These are phyloP conservation scores for Xenoacremonium recifei DNA, from an alignment of 2,329 filamentous ascomycete species.

Conservation along the genomic window DNA sequence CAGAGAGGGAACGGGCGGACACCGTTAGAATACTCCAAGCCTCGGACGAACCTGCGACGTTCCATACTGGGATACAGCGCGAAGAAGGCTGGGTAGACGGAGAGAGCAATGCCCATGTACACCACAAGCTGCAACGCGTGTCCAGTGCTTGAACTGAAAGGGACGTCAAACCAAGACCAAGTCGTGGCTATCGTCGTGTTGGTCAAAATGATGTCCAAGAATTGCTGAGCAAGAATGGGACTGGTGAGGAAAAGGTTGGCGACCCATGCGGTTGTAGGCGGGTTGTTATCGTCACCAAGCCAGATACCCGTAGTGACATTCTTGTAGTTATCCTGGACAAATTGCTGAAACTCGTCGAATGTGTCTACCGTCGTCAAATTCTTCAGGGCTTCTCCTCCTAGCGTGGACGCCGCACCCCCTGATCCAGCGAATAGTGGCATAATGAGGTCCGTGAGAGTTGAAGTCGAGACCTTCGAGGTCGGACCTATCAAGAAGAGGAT, in stretches of 20 bases:
- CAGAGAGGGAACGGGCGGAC: conserved; percentile 80
- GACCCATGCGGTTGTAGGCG: conserved; percentile 69
- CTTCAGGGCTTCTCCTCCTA: conserved; percentile 17
- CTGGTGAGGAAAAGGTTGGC: conserved; percentile 59
- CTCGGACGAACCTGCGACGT: conserved; percentile 73
- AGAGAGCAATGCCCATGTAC: conserved; percentile 78
- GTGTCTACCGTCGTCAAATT: conserved; percentile 57
- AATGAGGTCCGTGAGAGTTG: conserved; percentile 33
- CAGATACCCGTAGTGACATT: conserved; percentile 77
- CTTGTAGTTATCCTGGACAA: conserved; percentile 60
- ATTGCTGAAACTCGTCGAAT: conserved; percentile 65
- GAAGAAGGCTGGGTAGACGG: conserved; percentile 82
- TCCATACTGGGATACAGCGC: conserved; percentile 87
- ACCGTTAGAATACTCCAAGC: conserved; percentile 88
- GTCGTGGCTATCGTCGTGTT: conserved; percentile 68
- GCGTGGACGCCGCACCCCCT: conserved; percentile 15
- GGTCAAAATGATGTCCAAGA: conserved; percentile 63
- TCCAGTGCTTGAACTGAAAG: conserved; percentile 67
- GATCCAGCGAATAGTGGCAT: conserved; percentile 37
- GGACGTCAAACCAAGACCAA: conserved; percentile 74
- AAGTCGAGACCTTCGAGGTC: conserved; percentile 34
- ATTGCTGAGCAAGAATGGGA: conserved; percentile 63
- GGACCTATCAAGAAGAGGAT: conserved; percentile 33
- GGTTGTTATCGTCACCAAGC: conserved; percentile 58
- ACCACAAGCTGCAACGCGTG: conserved; percentile 75